These are phyloP conservation scores for Castanea crenata DNA, from an alignment of 306 rosid genomes.

Conservation along the genomic window DNA sequence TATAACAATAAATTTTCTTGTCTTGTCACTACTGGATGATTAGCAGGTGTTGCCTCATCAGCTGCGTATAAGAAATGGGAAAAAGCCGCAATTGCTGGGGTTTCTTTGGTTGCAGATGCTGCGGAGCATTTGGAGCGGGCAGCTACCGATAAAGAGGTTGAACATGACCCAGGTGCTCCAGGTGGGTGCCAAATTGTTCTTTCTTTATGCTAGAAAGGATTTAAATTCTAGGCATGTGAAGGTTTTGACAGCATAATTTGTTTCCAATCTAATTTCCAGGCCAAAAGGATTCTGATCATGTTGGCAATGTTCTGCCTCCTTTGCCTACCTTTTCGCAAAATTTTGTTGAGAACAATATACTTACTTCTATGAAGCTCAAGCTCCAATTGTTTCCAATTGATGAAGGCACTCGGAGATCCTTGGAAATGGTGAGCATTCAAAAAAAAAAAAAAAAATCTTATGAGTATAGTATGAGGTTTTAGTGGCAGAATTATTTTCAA, in stretches of 20 bases:
- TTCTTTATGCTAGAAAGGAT: constrained; percentile 6
- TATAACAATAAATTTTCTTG: neutral
- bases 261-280: constrained; percentile 49
- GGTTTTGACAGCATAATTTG: constrained; percentile 13
- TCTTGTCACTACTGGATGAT: constrained; percentile 15
- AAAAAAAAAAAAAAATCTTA: neutral
- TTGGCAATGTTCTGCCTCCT: constrained; percentile 38
- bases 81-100: constrained; percentile 98
- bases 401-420: constrained; percentile 80
- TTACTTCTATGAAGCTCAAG: constrained; percentile 63
- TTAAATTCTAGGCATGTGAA: constrained; percentile 10
- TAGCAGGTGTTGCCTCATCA: constrained; percentile 54
- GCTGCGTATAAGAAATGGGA: constrained; percentile 97
- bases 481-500: constrained; percentile 18
- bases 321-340: constrained; percentile 54
- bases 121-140: constrained; percentile 95
- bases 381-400: constrained; percentile 94
- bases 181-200: constrained; percentile 36
- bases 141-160: constrained; percentile 53
- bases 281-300: constrained; percentile 43
- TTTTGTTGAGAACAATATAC: constrained; percentile 46
- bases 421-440: constrained; percentile 77
- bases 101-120: constrained; percentile 98
- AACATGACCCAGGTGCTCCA: constrained; percentile 50
- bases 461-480: neutral